These are phyloP conservation scores for Macrophomina phaseolina DNA, from an alignment of 2,329 filamentous ascomycete species.

Conservation along the genomic window DNA sequence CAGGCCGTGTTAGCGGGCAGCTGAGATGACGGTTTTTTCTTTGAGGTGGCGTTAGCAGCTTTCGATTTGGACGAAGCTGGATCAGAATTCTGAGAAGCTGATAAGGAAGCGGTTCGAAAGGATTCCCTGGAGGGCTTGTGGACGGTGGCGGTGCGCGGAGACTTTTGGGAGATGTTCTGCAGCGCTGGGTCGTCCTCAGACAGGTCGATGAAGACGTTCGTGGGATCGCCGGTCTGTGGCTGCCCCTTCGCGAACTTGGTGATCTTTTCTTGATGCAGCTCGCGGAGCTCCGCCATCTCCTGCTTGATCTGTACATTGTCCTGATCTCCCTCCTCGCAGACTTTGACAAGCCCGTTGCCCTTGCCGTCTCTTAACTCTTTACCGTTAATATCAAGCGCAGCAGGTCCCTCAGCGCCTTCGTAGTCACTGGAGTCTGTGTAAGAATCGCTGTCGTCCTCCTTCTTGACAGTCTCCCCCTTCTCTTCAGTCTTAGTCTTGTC, in stretches of 20 bases:
- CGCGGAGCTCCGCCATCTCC: constrained; percentile 73
- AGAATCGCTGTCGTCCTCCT: constrained; percentile 23
- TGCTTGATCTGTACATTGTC: constrained; percentile 46
- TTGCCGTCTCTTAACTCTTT: constrained; percentile 68
- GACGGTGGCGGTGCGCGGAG: no score
- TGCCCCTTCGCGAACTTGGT: constrained; percentile 16
- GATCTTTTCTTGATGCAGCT: constrained; percentile 38
- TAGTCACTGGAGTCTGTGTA: constrained; percentile 39
- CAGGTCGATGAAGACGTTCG: constrained; percentile 14
- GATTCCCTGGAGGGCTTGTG: neutral
- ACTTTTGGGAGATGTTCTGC: neutral
- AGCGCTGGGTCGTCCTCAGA: neutral
- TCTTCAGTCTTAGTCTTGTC: constrained; percentile 58
- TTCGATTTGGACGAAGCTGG: neutral
- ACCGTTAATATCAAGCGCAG: constrained; percentile 69
- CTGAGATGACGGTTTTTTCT: neutral
- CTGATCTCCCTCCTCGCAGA: constrained; percentile 59
- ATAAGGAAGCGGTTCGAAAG: neutral
- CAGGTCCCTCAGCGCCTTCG: constrained; percentile 49
- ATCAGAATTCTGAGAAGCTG: neutral
- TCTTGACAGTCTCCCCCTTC: constrained; percentile 41
- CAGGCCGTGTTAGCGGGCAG: constrained; percentile 47
- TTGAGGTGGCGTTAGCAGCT: neutral
- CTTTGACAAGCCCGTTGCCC: constrained; percentile 70
- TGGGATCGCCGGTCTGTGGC: neutral